Evolutionary conservation across 306 rosid genomes (phyloP).

Genomic region (Senna siamea): DNA sequence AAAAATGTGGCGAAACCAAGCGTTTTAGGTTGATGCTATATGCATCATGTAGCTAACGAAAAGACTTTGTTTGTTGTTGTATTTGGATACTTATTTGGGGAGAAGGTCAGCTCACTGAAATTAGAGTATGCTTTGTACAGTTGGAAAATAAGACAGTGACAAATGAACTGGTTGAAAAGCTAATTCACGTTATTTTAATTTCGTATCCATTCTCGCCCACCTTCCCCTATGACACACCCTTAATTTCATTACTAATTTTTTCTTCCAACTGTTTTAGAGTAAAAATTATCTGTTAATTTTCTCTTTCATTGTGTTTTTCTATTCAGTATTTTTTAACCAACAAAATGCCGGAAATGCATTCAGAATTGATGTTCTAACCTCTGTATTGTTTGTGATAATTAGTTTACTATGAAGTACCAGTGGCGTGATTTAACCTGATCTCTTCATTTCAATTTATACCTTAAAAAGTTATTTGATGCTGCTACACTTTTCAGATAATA

Average conservation of each 20-base stretch:
- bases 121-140: background rate
- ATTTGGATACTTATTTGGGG: background rate
- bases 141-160: background rate
- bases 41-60: no score
- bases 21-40: background rate
- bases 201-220: background rate
- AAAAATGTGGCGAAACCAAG: background rate
- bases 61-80: no score
- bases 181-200: background rate
- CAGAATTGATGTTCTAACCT: background rate
- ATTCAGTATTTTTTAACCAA: background rate
- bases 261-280: background rate
- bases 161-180: slow-evolving; percentile 1
- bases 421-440: background rate
- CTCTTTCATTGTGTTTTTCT: background rate
- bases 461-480: slow-evolving; percentile 18
- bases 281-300: background rate
- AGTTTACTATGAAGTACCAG: background rate
- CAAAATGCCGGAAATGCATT: slow-evolving; percentile 7
- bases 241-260: background rate
- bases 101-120: background rate
- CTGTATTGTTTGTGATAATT: background rate
- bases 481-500: slow-evolving; percentile 50
- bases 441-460: background rate
- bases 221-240: background rate